phyloP scores from a whole-genome alignment of 495 filamentous ascomycete species.

The Xanthoparmelia taractica region DNA sequence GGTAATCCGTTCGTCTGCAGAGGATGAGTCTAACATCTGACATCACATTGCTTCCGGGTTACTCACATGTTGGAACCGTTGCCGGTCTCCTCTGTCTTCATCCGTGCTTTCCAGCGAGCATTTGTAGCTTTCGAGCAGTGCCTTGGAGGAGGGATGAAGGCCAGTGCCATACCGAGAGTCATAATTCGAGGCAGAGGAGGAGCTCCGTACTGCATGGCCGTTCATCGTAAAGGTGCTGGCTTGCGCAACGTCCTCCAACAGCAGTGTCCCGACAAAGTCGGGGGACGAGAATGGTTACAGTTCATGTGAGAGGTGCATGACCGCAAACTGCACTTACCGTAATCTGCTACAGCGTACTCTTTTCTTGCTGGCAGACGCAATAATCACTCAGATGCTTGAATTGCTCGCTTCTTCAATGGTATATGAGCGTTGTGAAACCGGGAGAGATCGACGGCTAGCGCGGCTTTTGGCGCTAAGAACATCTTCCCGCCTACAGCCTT shows the following conservation, averaged over 20 bases:
- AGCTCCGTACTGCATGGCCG: constrained; percentile 38
- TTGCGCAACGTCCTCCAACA: constrained; percentile 4
- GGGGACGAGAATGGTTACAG: neutral
- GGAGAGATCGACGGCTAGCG: neutral
- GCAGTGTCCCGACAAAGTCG: neutral
- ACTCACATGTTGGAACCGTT: constrained; percentile 11
- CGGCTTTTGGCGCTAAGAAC: neutral
- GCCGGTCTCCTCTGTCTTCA: constrained; percentile 2
- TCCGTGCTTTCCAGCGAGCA: constrained; percentile 26
- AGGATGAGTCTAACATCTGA: constrained; percentile 6
- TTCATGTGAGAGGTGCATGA: neutral
- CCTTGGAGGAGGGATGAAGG: constrained; percentile 33
- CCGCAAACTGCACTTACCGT: neutral
- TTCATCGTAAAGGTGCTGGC: constrained; percentile 33
- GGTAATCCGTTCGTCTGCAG: constrained; percentile 24
- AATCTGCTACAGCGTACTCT: neutral
- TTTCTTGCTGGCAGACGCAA: neutral
- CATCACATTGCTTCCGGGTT: neutral
- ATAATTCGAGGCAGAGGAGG: constrained; percentile 40
- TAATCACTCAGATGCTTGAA: neutral
- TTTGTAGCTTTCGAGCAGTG: constrained; percentile 43
- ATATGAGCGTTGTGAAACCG: neutral
- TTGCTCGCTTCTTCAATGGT: neutral
- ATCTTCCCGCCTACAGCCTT: neutral
- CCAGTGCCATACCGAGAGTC: constrained; percentile 42